A percentile compares a stretch with the other conserved stretches of the same genome.
These are phyloP conservation scores for Ambrosia trifida DNA, from an alignment of 129 eudicot species.

Conservation along the genomic window DNA sequence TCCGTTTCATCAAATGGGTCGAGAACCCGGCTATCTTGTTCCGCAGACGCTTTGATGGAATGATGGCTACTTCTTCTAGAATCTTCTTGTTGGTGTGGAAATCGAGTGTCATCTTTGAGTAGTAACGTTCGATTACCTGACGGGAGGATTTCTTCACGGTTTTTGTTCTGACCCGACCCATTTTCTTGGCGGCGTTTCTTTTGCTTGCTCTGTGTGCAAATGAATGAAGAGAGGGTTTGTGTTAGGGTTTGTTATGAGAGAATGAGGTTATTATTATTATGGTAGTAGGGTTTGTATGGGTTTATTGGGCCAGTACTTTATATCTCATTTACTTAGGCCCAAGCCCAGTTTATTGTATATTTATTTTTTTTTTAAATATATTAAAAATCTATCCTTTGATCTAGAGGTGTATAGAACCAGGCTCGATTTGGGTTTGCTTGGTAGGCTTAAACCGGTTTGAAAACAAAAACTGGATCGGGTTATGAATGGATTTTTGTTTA, in stretches of 20 bases:
- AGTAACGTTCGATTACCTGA: constrained; percentile 25
- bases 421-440: too few species aligned
- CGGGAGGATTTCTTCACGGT: constrained; percentile 25
- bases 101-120: constrained; percentile 27
- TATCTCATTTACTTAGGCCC: constrained; percentile 1
- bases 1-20: constrained; percentile 37
- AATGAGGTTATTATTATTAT: background rate
- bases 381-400: too few species aligned
- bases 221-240: background rate
- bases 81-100: constrained; percentile 32
- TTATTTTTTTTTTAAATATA: too few species aligned
- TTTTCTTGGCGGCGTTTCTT: constrained; percentile 42
- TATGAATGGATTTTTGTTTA: too few species aligned
- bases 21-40: constrained; percentile 29
- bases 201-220: too few species aligned
- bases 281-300: background rate
- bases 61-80: constrained; percentile 23
- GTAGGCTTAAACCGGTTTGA: too few species aligned
- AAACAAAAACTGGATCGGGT: too few species aligned
- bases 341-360: too few species aligned
- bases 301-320: background rate
- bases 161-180: constrained; percentile 34
- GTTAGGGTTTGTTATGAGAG: constrained; percentile 6
- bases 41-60: constrained; percentile 19
- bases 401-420: too few species aligned